phyloP scores from a whole-genome alignment of 768 basidiomycete species.

The Naganishia onofrii region DNA sequence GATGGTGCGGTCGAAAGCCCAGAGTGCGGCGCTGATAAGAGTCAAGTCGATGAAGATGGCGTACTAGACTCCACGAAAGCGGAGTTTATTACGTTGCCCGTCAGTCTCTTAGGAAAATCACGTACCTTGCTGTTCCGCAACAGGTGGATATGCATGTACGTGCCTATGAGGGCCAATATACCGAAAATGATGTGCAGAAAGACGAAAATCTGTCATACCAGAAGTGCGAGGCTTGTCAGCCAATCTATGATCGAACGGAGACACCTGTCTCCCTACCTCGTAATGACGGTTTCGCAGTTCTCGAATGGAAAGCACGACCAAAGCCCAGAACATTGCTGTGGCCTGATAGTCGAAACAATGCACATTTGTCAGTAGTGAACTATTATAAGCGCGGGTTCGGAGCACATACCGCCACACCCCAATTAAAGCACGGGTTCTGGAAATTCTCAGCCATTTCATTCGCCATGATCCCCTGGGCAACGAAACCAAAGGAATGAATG shows the following conservation, averaged over 20 bases:
- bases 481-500: neutral
- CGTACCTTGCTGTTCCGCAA: conserved; percentile 4
- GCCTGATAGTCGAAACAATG: neutral
- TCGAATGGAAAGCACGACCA: conserved; percentile 1
- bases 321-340: conserved; percentile 2
- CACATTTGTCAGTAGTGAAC: neutral
- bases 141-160: conserved; percentile 11
- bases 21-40: conserved; percentile 8
- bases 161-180: neutral
- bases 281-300: conserved; percentile 9
- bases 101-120: neutral
- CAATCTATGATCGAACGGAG: neutral
- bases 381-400: neutral
- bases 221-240: neutral
- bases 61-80: neutral
- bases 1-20: conserved; percentile 19
- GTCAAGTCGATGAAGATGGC: neutral
- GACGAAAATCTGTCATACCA: conserved; percentile 6
- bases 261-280: neutral
- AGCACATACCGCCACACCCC: conserved; percentile 9
- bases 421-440: conserved; percentile 11
- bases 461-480: neutral
- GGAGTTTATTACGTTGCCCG: too few relatives aligned
- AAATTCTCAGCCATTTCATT: neutral
- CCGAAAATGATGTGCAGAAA: conserved; percentile 7